A percentile compares a stretch with the other conserved stretches of the same genome.
Evolutionary conservation across 2,329 filamentous ascomycete genomes (phyloP).

Genomic region (Calycina herbarum): DNA sequence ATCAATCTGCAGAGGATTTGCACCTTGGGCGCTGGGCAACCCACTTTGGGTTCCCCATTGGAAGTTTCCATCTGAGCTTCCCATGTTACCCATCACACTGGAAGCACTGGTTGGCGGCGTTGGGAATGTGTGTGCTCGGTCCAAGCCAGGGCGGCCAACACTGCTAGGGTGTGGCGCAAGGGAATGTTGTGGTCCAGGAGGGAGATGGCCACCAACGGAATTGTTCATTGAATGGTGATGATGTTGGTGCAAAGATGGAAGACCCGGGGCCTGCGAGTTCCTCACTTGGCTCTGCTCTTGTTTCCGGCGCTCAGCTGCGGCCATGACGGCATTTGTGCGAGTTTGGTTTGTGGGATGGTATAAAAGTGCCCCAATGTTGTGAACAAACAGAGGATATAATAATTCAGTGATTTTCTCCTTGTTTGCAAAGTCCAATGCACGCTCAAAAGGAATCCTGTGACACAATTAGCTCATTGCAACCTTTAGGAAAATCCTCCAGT

Average conservation of each 20-base stretch:
- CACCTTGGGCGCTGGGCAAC: constrained; percentile 61
- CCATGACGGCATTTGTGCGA: constrained; percentile 82
- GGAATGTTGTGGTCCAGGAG: constrained; percentile 46
- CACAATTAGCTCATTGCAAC: constrained; percentile 21
- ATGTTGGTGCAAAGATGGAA: constrained; percentile 69
- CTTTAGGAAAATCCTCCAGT: not conserved
- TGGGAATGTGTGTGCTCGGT: constrained; percentile 88
- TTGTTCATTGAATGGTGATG: constrained; percentile 64
- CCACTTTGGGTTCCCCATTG: constrained; percentile 68
- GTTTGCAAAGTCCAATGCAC: constrained; percentile 97
- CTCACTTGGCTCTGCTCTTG: constrained; percentile 68
- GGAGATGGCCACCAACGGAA: constrained; percentile 54
- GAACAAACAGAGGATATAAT: constrained; percentile 93
- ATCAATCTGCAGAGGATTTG: constrained; percentile 78
- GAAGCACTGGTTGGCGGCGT: constrained; percentile 93
- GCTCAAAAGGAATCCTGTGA: constrained; percentile 90
- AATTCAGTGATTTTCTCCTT: constrained; percentile 99
- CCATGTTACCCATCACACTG: constrained; percentile 73
- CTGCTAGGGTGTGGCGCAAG: constrained; percentile 65
- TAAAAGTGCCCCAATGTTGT: constrained; percentile 90
- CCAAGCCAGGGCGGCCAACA: constrained; percentile 72
- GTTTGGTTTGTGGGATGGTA: constrained; percentile 91
- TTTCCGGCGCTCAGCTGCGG: constrained; percentile 76
- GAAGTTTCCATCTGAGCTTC: constrained; percentile 70
- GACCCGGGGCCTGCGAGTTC: constrained; percentile 56